Evolutionary conservation across 805 yeast species (phyloP).

Genomic region (Martiniozyma abietophila): DNA sequence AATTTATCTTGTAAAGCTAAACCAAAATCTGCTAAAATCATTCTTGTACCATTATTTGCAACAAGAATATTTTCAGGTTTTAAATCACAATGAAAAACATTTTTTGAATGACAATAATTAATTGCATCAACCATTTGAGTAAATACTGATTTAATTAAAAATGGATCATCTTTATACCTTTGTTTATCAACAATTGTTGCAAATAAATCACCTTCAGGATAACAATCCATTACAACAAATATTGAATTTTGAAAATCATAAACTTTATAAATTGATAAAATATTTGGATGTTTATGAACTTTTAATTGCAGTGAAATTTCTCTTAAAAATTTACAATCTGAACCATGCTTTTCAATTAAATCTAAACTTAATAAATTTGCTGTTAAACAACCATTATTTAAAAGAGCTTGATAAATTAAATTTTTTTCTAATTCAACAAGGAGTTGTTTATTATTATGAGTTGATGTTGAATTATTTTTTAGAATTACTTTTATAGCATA

Average conservation of each 20-base stretch:
- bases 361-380: conserved; percentile 29
- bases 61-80: conserved; percentile 92
- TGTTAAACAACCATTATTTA: conserved; percentile 20
- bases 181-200: conserved; percentile 71
- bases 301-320: conserved; percentile 68
- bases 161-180: conserved; percentile 46
- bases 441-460: conserved; percentile 23
- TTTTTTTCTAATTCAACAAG: conserved; percentile 23
- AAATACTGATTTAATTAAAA: conserved; percentile 47
- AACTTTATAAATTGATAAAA: conserved; percentile 67
- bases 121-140: conserved; percentile 77
- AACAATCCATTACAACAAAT: conserved; percentile 80
- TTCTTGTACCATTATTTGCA: conserved; percentile 41
- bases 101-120: conserved; percentile 69
- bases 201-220: conserved; percentile 78
- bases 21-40: conserved; percentile 82
- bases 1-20: conserved; percentile 55
- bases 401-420: conserved; percentile 18
- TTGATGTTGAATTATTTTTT: conserved; percentile 32
- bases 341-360: conserved; percentile 27
- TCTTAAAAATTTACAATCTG: conserved; percentile 34
- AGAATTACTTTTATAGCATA: conserved; percentile 69
- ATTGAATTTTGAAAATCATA: conserved; percentile 49
- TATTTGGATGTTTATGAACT: conserved; percentile 72
- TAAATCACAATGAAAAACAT: conserved; percentile 88